A percentile compares a stretch with the other conserved stretches of the same genome.
These are phyloP conservation scores for Neonectria punicea DNA, from an alignment of 2,329 filamentous ascomycete species.

Conservation along the genomic window DNA sequence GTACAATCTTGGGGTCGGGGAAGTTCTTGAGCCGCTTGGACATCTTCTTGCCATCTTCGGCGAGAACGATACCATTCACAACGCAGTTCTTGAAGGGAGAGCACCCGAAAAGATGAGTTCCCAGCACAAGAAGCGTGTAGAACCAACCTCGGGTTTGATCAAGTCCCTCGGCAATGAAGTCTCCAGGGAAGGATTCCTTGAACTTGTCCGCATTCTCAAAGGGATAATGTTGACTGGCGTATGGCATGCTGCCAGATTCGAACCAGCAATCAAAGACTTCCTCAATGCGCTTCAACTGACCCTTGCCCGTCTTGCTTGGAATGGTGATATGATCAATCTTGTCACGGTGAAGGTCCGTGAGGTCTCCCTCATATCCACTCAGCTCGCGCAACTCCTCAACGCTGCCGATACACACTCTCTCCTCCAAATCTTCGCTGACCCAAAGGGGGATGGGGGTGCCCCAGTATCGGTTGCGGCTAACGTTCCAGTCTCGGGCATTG, in stretches of 20 bases:
- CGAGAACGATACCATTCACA: constrained; percentile 94
- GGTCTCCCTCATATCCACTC: constrained; percentile 84
- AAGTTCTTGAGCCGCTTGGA: constrained; percentile 97
- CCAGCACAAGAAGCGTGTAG: constrained; percentile 89
- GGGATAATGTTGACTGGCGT: constrained; percentile 89
- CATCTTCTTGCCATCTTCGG: constrained; percentile 98
- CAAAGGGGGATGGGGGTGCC: constrained; percentile 92
- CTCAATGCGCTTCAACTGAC: constrained; percentile 79
- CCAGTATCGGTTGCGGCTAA: constrained; percentile 95
- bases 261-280: constrained; percentile 99
- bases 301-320: constrained; percentile 88
- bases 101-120: constrained; percentile 85
- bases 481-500: constrained; percentile 94
- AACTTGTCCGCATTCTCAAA: constrained; percentile 90
- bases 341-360: constrained; percentile 90
- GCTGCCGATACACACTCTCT: constrained; percentile 87
- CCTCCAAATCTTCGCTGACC: constrained; percentile 89
- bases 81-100: constrained; percentile 95
- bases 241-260: constrained; percentile 96
- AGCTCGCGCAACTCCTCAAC: constrained; percentile 84
- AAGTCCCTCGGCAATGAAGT: constrained; percentile 93
- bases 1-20: constrained; percentile 84
- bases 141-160: constrained; percentile 98
- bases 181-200: constrained; percentile 83
- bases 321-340: constrained; percentile 96